Percentiles rank a stretch among this genome's conserved stretches.
These are phyloP conservation scores for Westerdykella sp. DNA, from an alignment of 2,329 filamentous ascomycete species.

Conservation along the genomic window DNA sequence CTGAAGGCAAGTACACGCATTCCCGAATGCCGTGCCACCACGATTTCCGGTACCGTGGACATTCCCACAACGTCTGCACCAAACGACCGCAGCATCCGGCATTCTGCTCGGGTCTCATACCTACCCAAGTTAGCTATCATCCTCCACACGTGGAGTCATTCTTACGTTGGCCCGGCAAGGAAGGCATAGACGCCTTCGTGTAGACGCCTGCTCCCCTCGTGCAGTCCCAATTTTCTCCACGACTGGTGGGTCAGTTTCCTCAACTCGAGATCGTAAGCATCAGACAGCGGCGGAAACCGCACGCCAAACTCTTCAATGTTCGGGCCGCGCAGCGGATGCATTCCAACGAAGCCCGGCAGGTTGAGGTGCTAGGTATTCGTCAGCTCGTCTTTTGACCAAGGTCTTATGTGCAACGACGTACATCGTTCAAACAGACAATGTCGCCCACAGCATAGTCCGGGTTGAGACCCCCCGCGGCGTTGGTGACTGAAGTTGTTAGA, in stretches of 20 bases:
- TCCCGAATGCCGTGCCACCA: conserved; percentile 59
- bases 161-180: conserved; percentile 55
- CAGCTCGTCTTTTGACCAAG: neutral
- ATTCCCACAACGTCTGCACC: conserved; percentile 66
- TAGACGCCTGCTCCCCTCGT: conserved; percentile 46
- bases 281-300: conserved; percentile 58
- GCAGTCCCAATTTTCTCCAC: conserved; percentile 48
- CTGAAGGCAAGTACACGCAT: conserved; percentile 59
- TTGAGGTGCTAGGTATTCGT: conserved; percentile 52
- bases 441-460: conserved; percentile 59
- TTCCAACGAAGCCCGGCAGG: conserved; percentile 55
- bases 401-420: conserved; percentile 28
- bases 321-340: conserved; percentile 56
- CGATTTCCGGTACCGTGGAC: conserved; percentile 64
- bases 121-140: conserved; percentile 26
- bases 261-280: conserved; percentile 59
- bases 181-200: conserved; percentile 63
- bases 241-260: conserved; percentile 52
- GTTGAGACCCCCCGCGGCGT: conserved; percentile 61
- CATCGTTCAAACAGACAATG: conserved; percentile 60
- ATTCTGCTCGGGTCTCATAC: conserved; percentile 61
- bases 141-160: conserved; percentile 2
- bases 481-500: conserved; percentile 48
- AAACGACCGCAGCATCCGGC: conserved; percentile 53
- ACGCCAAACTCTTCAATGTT: conserved; percentile 58